A percentile compares a stretch with the other conserved stretches of the same genome.
Conservation (phyloP, 495 filamentous ascomycete species). For the Hypoxylon cercidicola region DNA sequence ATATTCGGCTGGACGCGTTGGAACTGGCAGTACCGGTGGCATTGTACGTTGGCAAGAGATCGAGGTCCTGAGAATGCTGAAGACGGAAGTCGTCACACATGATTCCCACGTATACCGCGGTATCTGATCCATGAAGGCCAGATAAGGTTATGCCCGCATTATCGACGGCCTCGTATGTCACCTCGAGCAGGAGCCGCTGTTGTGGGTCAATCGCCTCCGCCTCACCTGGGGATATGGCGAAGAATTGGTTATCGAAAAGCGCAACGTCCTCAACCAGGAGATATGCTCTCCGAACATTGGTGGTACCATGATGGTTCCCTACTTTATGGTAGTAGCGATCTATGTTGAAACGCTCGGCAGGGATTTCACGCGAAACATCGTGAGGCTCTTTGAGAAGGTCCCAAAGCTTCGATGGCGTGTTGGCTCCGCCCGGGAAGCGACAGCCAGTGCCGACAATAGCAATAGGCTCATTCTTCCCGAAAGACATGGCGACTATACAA, state of each 20-base stretch:
- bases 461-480: slow-evolving; percentile 47
- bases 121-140: slow-evolving; percentile 45
- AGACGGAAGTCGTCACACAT: slow-evolving; percentile 52
- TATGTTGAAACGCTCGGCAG: slow-evolving; percentile 68
- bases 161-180: slow-evolving; percentile 54
- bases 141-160: slow-evolving; percentile 50
- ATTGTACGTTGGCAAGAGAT: slow-evolving; percentile 44
- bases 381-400: slow-evolving; percentile 59
- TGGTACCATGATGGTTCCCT: slow-evolving; percentile 16
- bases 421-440: slow-evolving; percentile 64
- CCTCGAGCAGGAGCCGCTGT: slow-evolving; percentile 54
- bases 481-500: too few relatives aligned
- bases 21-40: slow-evolving; percentile 19
- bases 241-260: slow-evolving; percentile 56
- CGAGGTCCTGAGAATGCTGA: slow-evolving; percentile 41
- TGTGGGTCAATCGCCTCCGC: slow-evolving; percentile 46
- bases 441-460: slow-evolving; percentile 68
- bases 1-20: slow-evolving; percentile 52
- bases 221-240: slow-evolving; percentile 48
- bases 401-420: slow-evolving; percentile 64
- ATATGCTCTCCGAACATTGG: slow-evolving; percentile 49
- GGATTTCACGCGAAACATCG: slow-evolving; percentile 60
- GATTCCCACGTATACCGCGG: slow-evolving; percentile 52
- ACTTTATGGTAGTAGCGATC: slow-evolving; percentile 69
- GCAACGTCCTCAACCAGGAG: slow-evolving; percentile 52